Evolutionary conservation across 345 rosid species (phyloP).

Genomic region (Gossypium thurberi): DNA sequence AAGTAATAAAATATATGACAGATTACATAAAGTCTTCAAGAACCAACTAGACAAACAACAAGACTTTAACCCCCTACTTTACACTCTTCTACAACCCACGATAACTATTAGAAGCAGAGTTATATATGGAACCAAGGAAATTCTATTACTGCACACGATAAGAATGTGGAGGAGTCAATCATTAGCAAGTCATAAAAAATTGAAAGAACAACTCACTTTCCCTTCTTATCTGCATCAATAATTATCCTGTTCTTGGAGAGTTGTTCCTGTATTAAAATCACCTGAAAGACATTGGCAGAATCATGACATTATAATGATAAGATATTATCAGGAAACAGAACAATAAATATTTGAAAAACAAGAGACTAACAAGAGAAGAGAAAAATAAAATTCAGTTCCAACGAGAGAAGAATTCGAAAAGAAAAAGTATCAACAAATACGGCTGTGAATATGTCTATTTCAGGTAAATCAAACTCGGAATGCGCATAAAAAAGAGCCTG

Average conservation of each 20-base stretch:
- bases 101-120: neutral
- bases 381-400: neutral
- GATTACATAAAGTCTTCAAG: neutral
- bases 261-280: conserved; percentile 86
- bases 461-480: neutral
- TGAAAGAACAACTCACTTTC: conserved; percentile 62
- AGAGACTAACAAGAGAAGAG: neutral
- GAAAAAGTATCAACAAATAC: neutral
- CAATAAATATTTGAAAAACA: neutral
- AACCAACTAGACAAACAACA: neutral
- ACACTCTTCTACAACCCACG: neutral
- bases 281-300: conserved; percentile 41
- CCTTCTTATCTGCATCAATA: conserved; percentile 83
- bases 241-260: conserved; percentile 93
- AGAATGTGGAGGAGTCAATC: neutral
- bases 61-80: neutral
- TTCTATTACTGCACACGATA: neutral
- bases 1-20: neutral
- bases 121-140: neutral
- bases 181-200: neutral
- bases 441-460: neutral
- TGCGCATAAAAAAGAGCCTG: neutral
- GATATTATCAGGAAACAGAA: neutral
- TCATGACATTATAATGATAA: neutral
- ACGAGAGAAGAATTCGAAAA: neutral